phyloP scores from a whole-genome alignment of 768 basidiomycete species.

The Rhodotorula graminis region DNA sequence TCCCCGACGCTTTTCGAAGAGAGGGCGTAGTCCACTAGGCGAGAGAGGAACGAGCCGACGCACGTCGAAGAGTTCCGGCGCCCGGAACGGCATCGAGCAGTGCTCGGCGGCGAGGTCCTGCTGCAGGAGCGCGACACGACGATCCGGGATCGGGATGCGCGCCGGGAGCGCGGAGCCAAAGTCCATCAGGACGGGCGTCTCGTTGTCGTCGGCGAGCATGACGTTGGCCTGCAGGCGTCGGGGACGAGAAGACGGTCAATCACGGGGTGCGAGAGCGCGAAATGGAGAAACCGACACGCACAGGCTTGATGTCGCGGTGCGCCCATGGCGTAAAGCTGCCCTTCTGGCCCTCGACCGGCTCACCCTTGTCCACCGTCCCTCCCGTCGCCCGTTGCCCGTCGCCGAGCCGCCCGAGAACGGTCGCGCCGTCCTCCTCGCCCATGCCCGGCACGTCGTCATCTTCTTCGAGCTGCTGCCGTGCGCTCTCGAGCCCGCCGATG shows the following conservation, averaged over 20 bases:
- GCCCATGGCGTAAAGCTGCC: conserved; percentile 64
- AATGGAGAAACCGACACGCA: conserved; percentile 49
- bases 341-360: background rate
- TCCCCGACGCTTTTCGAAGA: no score
- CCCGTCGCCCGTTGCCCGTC: conserved; percentile 10
- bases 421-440: conserved; percentile 50
- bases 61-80: conserved; percentile 91
- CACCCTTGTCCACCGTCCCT: background rate
- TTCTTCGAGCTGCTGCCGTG: conserved; percentile 9
- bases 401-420: conserved; percentile 1
- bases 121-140: conserved; percentile 80
- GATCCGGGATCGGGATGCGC: conserved; percentile 69
- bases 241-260: no score
- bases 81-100: conserved; percentile 96
- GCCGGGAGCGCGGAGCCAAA: conserved; percentile 90
- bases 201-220: conserved; percentile 85
- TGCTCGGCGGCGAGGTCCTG: conserved; percentile 98
- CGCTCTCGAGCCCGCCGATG: conserved; percentile 44
- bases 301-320: conserved; percentile 95
- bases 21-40: no score
- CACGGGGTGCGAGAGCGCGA: background rate
- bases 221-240: conserved; percentile 62
- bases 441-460: background rate
- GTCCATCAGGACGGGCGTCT: conserved; percentile 90
- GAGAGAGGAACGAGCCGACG: background rate